Conservation (phyloP, 176 grass and related monocot species). For the Oryza glaberrima region DNA sequence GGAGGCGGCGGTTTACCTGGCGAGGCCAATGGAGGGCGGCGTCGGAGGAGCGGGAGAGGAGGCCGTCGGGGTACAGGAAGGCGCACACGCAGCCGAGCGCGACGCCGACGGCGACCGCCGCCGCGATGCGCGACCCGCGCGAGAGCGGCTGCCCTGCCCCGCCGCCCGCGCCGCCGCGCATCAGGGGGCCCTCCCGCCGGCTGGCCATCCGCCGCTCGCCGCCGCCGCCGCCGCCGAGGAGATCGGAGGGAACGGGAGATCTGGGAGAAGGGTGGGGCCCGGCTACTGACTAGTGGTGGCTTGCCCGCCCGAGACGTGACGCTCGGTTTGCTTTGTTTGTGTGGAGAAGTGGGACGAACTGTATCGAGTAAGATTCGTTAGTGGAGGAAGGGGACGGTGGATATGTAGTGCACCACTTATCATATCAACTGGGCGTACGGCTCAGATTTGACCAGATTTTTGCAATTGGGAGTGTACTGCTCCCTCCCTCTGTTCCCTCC, state of each 20-base stretch:
- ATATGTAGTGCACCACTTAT: neutral
- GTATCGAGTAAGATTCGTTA: neutral
- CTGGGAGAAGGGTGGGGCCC: neutral
- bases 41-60: constrained; percentile 56
- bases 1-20: constrained; percentile 40
- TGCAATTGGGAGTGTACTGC: neutral
- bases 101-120: constrained; percentile 72
- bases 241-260: constrained; percentile 21
- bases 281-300: neutral
- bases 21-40: constrained; percentile 40
- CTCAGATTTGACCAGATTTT: neutral
- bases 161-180: constrained; percentile 31
- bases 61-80: constrained; percentile 89
- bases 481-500: too few relatives aligned
- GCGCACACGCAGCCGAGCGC: constrained; percentile 77
- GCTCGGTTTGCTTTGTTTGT: constrained; percentile 24
- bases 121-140: constrained; percentile 78
- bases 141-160: constrained; percentile 55
- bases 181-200: constrained; percentile 76
- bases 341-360: neutral
- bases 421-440: neutral
- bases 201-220: constrained; percentile 52
- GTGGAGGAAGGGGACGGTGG: neutral
- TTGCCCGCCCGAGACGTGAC: constrained; percentile 21
- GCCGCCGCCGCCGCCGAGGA: constrained; percentile 17